phyloP scores from a whole-genome alignment of 176 grass and related monocot genomes.

The Oryza glumipatula region DNA sequence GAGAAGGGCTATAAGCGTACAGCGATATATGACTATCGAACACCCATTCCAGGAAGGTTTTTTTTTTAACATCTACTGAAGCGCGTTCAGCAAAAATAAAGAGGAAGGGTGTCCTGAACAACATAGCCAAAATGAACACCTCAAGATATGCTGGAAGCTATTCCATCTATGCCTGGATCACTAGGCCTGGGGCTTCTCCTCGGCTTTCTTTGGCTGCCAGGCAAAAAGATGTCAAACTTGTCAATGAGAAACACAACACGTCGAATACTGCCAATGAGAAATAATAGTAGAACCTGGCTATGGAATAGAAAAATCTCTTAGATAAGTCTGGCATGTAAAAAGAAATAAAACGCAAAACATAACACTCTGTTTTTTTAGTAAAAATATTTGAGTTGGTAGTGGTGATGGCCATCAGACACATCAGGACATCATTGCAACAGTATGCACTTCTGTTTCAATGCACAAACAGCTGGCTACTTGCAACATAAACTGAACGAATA shows the following conservation, averaged over 20 bases:
- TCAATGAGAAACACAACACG: background rate
- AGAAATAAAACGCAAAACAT: no score
- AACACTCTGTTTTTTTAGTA: no score
- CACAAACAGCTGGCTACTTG: no score
- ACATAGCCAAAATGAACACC: background rate
- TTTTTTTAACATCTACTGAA: background rate
- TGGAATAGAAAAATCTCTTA: background rate
- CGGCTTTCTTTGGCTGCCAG: slow-evolving; percentile 82
- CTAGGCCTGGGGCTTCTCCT: slow-evolving; percentile 72
- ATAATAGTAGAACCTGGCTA: background rate
- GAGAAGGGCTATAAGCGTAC: background rate
- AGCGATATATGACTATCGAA: background rate
- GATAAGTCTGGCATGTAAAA: background rate
- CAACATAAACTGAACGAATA: no score
- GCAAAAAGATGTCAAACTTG: background rate
- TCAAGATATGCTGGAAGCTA: background rate
- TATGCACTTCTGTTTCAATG: no score
- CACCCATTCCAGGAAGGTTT: background rate
- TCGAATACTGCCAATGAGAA: background rate
- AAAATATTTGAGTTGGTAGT: no score
- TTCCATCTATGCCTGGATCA: slow-evolving; percentile 5
- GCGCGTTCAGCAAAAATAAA: background rate
- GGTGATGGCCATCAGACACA: no score
- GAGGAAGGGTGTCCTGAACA: background rate
- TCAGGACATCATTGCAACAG: no score